A percentile compares a stretch with the other conserved stretches of the same genome.
These are phyloP conservation scores for Cladosporium sp. DNA, from an alignment of 2,329 filamentous ascomycete species.

Conservation along the genomic window DNA sequence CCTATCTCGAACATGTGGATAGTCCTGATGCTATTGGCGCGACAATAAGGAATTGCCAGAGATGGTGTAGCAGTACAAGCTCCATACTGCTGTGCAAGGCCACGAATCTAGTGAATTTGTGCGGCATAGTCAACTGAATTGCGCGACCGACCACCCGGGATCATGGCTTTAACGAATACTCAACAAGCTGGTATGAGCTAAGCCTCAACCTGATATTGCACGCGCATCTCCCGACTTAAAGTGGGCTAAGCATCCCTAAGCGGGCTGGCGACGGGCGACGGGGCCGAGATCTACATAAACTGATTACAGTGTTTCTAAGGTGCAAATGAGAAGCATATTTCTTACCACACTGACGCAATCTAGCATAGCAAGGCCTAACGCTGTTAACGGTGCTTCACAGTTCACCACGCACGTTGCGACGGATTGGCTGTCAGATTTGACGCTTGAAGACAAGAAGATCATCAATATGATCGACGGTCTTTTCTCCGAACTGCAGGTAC, in stretches of 20 bases:
- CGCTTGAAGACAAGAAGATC: neutral
- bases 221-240: neutral
- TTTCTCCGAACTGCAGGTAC: constrained; percentile 1
- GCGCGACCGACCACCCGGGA: neutral
- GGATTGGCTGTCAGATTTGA: neutral
- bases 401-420: neutral
- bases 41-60: neutral
- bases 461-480: neutral
- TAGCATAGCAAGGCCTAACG: neutral
- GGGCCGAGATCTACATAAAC: neutral
- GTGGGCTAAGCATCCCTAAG: neutral
- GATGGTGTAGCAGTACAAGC: neutral
- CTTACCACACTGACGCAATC: neutral
- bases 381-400: neutral
- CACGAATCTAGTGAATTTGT: neutral
- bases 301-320: neutral
- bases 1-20: neutral
- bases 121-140: neutral
- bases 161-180: neutral
- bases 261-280: neutral
- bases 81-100: neutral
- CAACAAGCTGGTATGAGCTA: neutral
- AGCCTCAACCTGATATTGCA: neutral
- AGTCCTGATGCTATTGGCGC: neutral
- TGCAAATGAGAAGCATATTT: neutral